These are phyloP conservation scores for Didymellaceae sp. DNA, from an alignment of 2,329 filamentous ascomycete genomes.

Conservation along the genomic window DNA sequence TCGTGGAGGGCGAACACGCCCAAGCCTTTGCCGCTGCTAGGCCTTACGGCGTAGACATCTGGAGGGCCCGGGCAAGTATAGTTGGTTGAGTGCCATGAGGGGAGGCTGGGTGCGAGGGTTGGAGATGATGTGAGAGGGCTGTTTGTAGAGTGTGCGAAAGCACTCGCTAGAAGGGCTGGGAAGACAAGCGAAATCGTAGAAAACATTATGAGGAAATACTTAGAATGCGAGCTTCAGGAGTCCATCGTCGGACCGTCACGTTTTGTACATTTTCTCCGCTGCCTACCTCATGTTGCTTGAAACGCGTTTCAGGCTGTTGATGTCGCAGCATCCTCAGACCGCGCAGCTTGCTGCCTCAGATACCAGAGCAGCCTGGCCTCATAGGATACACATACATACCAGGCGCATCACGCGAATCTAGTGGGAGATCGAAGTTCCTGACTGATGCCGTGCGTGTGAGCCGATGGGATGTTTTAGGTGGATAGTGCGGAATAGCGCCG, in stretches of 20 bases:
- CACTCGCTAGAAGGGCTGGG: background rate
- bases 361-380: background rate
- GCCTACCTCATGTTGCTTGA: conserved; percentile 1
- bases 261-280: conserved; percentile 4
- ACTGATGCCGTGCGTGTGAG: too few relatives aligned
- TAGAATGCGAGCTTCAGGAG: background rate
- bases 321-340: conserved; percentile 13
- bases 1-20: conserved; percentile 50
- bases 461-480: too few relatives aligned
- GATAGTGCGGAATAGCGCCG: conserved; percentile 3
- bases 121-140: conserved; percentile 14
- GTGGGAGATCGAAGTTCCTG: too few relatives aligned
- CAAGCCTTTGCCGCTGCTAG: conserved; percentile 51
- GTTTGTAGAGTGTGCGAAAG: conserved; percentile 18
- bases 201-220: background rate
- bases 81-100: conserved; percentile 26
- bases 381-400: too few relatives aligned
- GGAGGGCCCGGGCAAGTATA: conserved; percentile 33
- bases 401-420: too few relatives aligned
- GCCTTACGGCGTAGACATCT: conserved; percentile 36
- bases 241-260: background rate
- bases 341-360: conserved; percentile 10
- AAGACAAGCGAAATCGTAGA: background rate
- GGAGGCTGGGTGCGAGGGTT: conserved; percentile 8
- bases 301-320: conserved; percentile 19